These are phyloP conservation scores for Quercus alba DNA, from an alignment of 306 rosid species.

Conservation along the genomic window DNA sequence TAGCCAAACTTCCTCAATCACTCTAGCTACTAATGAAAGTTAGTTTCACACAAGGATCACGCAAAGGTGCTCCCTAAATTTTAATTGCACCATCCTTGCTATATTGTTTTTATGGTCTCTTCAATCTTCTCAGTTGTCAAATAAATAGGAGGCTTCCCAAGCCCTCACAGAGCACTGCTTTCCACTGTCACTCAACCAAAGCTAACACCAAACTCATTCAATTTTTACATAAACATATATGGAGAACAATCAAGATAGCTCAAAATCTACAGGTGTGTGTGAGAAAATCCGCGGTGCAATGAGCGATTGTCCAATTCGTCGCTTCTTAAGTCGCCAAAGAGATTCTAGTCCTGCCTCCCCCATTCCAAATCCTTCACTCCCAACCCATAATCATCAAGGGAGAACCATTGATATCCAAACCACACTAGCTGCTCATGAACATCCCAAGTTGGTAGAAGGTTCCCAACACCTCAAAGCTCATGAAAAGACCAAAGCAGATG, in stretches of 20 bases:
- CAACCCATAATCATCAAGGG: background rate
- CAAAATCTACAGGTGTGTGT: conserved; percentile 35
- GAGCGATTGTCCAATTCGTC: conserved; percentile 19
- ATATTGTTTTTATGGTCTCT: background rate
- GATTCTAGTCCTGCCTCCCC: background rate
- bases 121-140: background rate
- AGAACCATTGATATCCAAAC: conserved; percentile 5
- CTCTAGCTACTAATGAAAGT: background rate
- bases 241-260: conserved; percentile 25
- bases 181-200: conserved; percentile 4
- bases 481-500: background rate
- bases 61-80: background rate
- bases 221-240: conserved; percentile 7
- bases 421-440: conserved; percentile 8
- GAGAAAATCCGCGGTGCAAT: conserved; percentile 47
- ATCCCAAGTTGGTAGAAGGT: conserved; percentile 6
- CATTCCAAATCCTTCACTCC: conserved; percentile 9
- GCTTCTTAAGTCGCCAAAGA: conserved; percentile 26
- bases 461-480: background rate
- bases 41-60: conserved; percentile 12
- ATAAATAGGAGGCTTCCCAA: conserved; percentile 22
- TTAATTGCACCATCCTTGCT: too few species aligned
- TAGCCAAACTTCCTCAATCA: background rate
- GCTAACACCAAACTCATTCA: background rate
- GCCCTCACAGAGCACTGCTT: conserved; percentile 1